Evolutionary conservation across 805 yeast genomes (phyloP).

Genomic region (Yarrowia yakushimensis): DNA sequence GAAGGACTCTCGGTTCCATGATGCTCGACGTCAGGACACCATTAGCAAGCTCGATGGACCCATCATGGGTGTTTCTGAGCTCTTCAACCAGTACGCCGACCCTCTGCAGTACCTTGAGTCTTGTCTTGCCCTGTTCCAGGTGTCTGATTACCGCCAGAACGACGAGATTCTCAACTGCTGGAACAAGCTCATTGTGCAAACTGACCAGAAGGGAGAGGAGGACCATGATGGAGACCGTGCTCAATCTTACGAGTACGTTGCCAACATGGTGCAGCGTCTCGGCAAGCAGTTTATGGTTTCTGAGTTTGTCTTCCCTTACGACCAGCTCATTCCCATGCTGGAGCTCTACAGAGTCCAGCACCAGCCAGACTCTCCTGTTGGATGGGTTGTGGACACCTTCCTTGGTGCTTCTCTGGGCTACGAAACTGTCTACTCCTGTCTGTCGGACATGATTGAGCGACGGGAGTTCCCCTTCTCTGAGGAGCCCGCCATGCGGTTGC

Average conservation of each 20-base stretch:
- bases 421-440: slow-evolving; percentile 34
- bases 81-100: slow-evolving; percentile 82
- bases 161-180: slow-evolving; percentile 82
- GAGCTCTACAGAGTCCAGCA: slow-evolving; percentile 52
- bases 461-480: slow-evolving; percentile 37
- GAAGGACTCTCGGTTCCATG: slow-evolving; percentile 42
- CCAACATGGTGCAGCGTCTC: slow-evolving; percentile 43
- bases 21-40: slow-evolving; percentile 47
- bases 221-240: slow-evolving; percentile 31
- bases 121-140: slow-evolving; percentile 71
- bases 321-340: slow-evolving; percentile 62
- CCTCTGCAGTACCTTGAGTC: slow-evolving; percentile 84
- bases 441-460: slow-evolving; percentile 35
- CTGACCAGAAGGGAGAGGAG: slow-evolving; percentile 36
- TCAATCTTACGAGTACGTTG: slow-evolving; percentile 40
- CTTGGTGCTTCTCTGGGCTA: slow-evolving; percentile 37
- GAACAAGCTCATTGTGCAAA: slow-evolving; percentile 63
- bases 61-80: slow-evolving; percentile 67
- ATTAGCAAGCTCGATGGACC: slow-evolving; percentile 58
- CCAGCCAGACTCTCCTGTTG: slow-evolving; percentile 41
- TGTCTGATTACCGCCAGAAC: slow-evolving; percentile 78
- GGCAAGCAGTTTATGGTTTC: slow-evolving; percentile 65
- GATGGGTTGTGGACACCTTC: slow-evolving; percentile 43
- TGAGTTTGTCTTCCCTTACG: slow-evolving; percentile 77
- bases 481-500: slow-evolving; percentile 27